Percentiles rank a stretch among this genome's conserved stretches.
These are phyloP conservation scores for Rhizopogon salebrosus DNA, from an alignment of 768 basidiomycete species.

Conservation along the genomic window DNA sequence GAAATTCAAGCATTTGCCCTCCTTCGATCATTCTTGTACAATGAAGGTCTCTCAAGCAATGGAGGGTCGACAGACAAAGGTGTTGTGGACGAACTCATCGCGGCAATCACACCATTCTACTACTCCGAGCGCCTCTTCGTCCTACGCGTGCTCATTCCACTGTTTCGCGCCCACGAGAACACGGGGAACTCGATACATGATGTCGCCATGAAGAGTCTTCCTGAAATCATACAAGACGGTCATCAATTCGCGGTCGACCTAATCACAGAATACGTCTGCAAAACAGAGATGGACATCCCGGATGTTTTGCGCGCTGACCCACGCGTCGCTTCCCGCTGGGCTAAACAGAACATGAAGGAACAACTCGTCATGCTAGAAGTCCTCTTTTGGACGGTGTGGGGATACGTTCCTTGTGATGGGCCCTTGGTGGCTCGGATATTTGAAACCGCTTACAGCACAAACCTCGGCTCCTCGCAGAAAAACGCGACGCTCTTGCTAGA, in stretches of 20 bases:
- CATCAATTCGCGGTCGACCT: constrained; percentile 49
- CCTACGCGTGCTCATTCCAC: constrained; percentile 63
- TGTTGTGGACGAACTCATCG: constrained; percentile 49
- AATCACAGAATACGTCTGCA: constrained; percentile 25
- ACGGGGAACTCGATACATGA: constrained; percentile 46
- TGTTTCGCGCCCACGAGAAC: constrained; percentile 69
- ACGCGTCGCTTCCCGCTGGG: constrained; percentile 57
- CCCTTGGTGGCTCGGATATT: constrained; percentile 57
- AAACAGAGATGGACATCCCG: constrained; percentile 42
- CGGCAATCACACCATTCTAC: constrained; percentile 77
- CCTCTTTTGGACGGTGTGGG: constrained; percentile 88
- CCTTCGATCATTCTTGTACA: constrained; percentile 72
- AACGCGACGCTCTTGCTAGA: constrained; percentile 48
- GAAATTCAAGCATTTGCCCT: constrained; percentile 74
- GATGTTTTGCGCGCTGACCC: constrained; percentile 55
- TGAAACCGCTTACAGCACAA: constrained; percentile 52
- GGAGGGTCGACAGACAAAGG: constrained; percentile 39
- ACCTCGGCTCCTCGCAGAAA: constrained; percentile 39
- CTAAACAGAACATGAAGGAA: constrained; percentile 69
- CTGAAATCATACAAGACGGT: constrained; percentile 59
- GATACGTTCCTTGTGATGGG: constrained; percentile 60
- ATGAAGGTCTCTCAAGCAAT: constrained; percentile 59
- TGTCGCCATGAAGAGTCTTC: constrained; percentile 50
- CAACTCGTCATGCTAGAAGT: constrained; percentile 81
- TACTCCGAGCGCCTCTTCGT: constrained; percentile 73